phyloP scores from a whole-genome alignment of 2,329 filamentous ascomycete species.

The Neonectria ditissima region DNA sequence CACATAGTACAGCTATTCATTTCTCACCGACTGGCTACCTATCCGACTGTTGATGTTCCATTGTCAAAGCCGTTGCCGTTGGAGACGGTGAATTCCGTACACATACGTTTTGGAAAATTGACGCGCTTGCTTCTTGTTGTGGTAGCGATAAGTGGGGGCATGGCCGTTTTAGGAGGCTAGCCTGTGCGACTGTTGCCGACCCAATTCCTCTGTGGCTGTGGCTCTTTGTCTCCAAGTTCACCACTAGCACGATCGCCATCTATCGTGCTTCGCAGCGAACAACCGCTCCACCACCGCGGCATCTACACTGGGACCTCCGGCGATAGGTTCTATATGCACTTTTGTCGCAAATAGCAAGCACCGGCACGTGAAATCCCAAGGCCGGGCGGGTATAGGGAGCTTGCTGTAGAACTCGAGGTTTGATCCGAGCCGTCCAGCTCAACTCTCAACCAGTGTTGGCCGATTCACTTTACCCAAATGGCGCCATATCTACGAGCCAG shows the following conservation, averaged over 20 bases:
- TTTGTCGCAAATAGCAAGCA: neutral
- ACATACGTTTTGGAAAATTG: conserved; percentile 21
- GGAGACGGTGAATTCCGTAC: conserved; percentile 29
- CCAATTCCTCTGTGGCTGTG: conserved; percentile 15
- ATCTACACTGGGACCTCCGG: conserved; percentile 8
- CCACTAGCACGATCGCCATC: conserved; percentile 26
- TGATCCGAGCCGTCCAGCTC: neutral
- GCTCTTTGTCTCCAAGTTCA: conserved; percentile 19
- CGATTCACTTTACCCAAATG: conserved; percentile 46
- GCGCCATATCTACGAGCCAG: conserved; percentile 58
- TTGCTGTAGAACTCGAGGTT: neutral
- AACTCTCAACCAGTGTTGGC: neutral
- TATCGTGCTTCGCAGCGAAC: conserved; percentile 6
- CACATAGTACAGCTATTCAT: too few species aligned
- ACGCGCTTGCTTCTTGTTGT: conserved; percentile 22
- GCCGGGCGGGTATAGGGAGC: neutral
- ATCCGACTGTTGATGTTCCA: neutral
- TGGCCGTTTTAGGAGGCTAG: conserved; percentile 27
- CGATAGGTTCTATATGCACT: conserved; percentile 16
- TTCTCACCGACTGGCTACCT: neutral
- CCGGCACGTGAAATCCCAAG: neutral
- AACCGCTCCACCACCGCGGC: neutral
- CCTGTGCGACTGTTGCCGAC: conserved; percentile 29
- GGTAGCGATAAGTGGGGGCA: conserved; percentile 14
- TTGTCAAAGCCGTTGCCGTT: conserved; percentile 34